Evolutionary conservation across 2,329 filamentous ascomycete genomes (phyloP).

Genomic region (Diaporthe ilicicola): DNA sequence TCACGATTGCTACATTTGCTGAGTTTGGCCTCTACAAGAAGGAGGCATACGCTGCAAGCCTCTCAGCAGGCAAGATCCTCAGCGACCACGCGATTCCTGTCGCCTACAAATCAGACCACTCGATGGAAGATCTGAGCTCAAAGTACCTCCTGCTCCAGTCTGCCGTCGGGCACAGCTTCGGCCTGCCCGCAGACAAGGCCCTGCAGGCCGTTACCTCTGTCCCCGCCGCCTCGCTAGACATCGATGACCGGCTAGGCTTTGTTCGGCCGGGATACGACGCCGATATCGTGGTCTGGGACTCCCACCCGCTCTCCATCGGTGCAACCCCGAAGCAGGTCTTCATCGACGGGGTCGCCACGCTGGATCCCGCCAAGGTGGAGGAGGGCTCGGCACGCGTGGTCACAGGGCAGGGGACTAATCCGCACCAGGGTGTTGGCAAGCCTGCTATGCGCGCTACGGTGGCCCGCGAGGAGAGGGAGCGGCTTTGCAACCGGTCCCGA

Average conservation of each 20-base stretch:
- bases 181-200: constrained; percentile 49
- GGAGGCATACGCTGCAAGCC: constrained; percentile 51
- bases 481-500: constrained; percentile 39
- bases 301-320: constrained; percentile 54
- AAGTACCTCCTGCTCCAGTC: constrained; percentile 53
- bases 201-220: constrained; percentile 55
- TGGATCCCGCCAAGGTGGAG: constrained; percentile 44
- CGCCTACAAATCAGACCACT: constrained; percentile 54
- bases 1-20: constrained; percentile 53
- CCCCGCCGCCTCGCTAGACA: constrained; percentile 52
- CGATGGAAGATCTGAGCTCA: constrained; percentile 44
- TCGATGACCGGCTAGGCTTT: constrained; percentile 54
- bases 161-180: constrained; percentile 51
- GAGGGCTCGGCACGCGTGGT: constrained; percentile 37
- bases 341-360: constrained; percentile 52
- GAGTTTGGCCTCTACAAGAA: constrained; percentile 52
- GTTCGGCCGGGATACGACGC: constrained; percentile 56
- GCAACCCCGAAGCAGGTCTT: constrained; percentile 57
- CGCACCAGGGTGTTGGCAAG: constrained; percentile 13
- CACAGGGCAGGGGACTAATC: constrained; percentile 11
- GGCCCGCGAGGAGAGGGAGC: constrained; percentile 36
- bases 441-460: constrained; percentile 40
- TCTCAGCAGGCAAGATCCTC: constrained; percentile 50
- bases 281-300: constrained; percentile 59
- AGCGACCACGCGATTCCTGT: constrained; percentile 50